Percentiles rank a stretch among this genome's conserved stretches.
phyloP scores from a whole-genome alignment of 2,329 filamentous ascomycete genomes.

The Rhinocladiella similis region DNA sequence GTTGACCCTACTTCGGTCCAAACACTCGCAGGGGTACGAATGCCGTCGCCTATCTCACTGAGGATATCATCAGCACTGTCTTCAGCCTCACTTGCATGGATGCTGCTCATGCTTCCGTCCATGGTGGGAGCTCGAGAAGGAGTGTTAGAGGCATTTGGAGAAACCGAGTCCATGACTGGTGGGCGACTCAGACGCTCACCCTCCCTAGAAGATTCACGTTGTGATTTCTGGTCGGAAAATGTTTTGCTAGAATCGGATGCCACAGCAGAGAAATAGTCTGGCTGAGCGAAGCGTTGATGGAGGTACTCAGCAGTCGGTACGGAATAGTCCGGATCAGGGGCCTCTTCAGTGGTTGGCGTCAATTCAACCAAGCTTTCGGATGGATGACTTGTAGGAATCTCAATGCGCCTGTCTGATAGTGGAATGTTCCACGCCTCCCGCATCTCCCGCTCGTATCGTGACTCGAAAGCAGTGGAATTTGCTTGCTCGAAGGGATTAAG shows the following conservation, averaged over 20 bases:
- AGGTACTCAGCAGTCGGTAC: slow-evolving; percentile 20
- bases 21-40: slow-evolving; percentile 33
- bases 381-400: slow-evolving; percentile 38
- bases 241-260: slow-evolving; percentile 31
- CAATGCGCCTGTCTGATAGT: slow-evolving; percentile 16
- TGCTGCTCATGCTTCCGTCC: slow-evolving; percentile 22
- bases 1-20: slow-evolving; percentile 37
- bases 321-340: slow-evolving; percentile 33
- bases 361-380: slow-evolving; percentile 46
- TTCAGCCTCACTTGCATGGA: slow-evolving; percentile 28
- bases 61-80: slow-evolving; percentile 32
- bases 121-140: slow-evolving; percentile 23
- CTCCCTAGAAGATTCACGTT: slow-evolving; percentile 14
- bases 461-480: slow-evolving; percentile 20
- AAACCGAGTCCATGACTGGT: neutral
- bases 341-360: slow-evolving; percentile 46
- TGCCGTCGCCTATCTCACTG: slow-evolving; percentile 32
- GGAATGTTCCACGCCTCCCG: slow-evolving; percentile 31
- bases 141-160: neutral
- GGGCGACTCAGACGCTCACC: slow-evolving; percentile 1
- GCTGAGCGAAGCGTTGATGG: slow-evolving; percentile 23
- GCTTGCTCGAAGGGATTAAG: slow-evolving; percentile 11
- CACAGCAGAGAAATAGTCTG: slow-evolving; percentile 31
- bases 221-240: slow-evolving; percentile 37
- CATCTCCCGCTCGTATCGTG: slow-evolving; percentile 30